Base-by-base conservation (phyloP, 805 yeast genomes). In the Starmerella vaccinii region DNA sequence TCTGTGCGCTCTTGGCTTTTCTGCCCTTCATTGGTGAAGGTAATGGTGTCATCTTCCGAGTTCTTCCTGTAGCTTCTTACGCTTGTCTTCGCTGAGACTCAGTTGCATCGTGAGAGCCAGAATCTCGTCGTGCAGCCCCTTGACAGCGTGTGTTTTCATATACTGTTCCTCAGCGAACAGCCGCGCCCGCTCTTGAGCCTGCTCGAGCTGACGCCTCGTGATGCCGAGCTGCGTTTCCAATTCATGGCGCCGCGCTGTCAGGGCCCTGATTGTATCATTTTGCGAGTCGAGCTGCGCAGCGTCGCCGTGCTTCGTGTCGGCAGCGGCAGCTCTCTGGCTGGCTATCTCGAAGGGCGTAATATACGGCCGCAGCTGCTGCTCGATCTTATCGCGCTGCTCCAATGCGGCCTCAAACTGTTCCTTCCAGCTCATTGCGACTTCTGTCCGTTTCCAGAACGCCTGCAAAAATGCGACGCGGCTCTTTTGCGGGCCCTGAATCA, bases 81-180 rank as follows among this genome's bases (percentile, higher is more conserved):
- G 40, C 23, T 46, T 54, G 29, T 57, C 73, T 23, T 68, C 71
- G 29, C 64, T 58, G 15, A 78, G 71, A 51, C 75, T 76, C 32
- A 70, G 68, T 60, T 82, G 88, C 37, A 85, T 78, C 47, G 77
- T 76, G 53, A 72, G 60, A 0, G 80, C 73, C 18, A 84, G 68
- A 26, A 81, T 68, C 59, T 84, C 92, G 60, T 85, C 89, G 52
- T 81, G 81, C 39, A 81, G 63, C 29, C 73, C 67, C 53, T 78
- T 84, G 18, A 80, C 72, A 4, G 80, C 73, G 56, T 74, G 74
- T 47, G 78, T 73, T 63, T 79, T 80, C 24, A 72, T 27, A 49
- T 58, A 57, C 47, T 59, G 58, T 45, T 59, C 63, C 41, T 60
- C 63, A 10, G 55, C 47, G 48, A 55, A 45, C 19, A 55, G 54